phyloP scores from a whole-genome alignment of 2,329 filamentous ascomycete genomes.

The Graphilbum fragrans region DNA sequence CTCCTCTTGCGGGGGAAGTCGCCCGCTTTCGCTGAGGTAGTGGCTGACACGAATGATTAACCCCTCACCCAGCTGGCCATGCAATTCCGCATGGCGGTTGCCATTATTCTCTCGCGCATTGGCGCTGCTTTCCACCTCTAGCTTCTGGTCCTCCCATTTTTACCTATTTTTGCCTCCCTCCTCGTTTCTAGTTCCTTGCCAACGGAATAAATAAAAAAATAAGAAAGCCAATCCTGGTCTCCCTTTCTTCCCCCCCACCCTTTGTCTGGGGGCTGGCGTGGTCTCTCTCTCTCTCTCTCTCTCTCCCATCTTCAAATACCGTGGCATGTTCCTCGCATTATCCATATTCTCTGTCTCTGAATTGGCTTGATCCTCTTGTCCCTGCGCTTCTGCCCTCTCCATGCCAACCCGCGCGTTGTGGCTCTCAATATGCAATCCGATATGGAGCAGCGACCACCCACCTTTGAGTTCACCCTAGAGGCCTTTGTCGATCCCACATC shows the following conservation, averaged over 20 bases:
- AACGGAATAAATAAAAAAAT: background rate
- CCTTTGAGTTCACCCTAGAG: conserved; percentile 86
- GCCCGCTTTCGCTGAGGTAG: too few species aligned
- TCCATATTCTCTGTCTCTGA: background rate
- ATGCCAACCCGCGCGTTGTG: too few species aligned
- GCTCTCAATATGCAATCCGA: background rate
- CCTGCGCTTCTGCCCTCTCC: background rate
- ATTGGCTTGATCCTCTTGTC: background rate
- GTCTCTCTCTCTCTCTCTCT: background rate
- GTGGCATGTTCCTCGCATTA: background rate
- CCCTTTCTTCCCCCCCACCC: background rate
- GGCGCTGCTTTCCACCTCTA: too few species aligned
- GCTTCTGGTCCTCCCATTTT: too few species aligned
- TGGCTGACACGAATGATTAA: too few species aligned
- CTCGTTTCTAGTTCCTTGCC: background rate
- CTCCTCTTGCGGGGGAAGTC: too few species aligned
- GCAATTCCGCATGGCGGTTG: too few species aligned
- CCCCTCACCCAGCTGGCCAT: too few species aligned
- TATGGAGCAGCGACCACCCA: conserved; percentile 17
- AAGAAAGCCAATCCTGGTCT: background rate
- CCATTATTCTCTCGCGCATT: too few species aligned
- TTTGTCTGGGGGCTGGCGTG: too few species aligned
- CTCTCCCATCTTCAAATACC: background rate
- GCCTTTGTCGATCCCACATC: conserved; percentile 84
- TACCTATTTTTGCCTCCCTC: too few species aligned